A percentile compares a stretch with the other conserved stretches of the same genome.
Conservation (phyloP, 495 filamentous ascomycete genomes). For the Tuber calosporum region DNA sequence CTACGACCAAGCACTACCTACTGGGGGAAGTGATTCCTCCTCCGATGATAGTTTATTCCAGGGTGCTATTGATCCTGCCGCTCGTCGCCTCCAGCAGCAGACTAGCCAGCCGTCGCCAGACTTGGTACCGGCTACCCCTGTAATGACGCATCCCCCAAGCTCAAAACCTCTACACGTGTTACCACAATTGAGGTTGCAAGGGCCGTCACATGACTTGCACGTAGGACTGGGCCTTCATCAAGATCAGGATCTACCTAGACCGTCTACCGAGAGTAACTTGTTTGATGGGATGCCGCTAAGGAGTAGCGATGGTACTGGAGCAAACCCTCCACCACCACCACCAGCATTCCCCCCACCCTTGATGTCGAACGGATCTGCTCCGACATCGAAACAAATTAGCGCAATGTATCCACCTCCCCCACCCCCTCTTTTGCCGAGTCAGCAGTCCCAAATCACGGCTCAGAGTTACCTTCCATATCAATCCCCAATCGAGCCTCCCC, state of each 20-base stretch:
- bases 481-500: slow-evolving; percentile 33
- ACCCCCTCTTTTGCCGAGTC: slow-evolving; percentile 24
- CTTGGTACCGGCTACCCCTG: slow-evolving; percentile 36
- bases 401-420: slow-evolving; percentile 28
- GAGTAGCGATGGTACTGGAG: not conserved
- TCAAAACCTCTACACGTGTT: slow-evolving; percentile 34
- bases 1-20: slow-evolving; percentile 17
- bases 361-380: slow-evolving; percentile 8
- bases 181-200: slow-evolving; percentile 15
- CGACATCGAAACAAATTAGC: slow-evolving; percentile 15
- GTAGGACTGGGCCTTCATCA: slow-evolving; percentile 1
- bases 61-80: slow-evolving; percentile 36
- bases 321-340: slow-evolving; percentile 4
- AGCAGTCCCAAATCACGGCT: slow-evolving; percentile 33
- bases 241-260: slow-evolving; percentile 4
- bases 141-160: slow-evolving; percentile 36
- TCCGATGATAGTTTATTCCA: slow-evolving; percentile 39
- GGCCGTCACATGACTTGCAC: not conserved
- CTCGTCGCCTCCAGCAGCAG: slow-evolving; percentile 38
- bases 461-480: slow-evolving; percentile 35
- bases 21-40: slow-evolving; percentile 34
- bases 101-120: slow-evolving; percentile 27
- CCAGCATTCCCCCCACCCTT: slow-evolving; percentile 12
- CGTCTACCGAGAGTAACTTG: slow-evolving; percentile 27
- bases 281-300: slow-evolving; percentile 21